Evolutionary conservation across 768 basidiomycete species (phyloP), one percentile per base, ranked within the genome.

Genomic region (Lactarius quietus): DNA sequence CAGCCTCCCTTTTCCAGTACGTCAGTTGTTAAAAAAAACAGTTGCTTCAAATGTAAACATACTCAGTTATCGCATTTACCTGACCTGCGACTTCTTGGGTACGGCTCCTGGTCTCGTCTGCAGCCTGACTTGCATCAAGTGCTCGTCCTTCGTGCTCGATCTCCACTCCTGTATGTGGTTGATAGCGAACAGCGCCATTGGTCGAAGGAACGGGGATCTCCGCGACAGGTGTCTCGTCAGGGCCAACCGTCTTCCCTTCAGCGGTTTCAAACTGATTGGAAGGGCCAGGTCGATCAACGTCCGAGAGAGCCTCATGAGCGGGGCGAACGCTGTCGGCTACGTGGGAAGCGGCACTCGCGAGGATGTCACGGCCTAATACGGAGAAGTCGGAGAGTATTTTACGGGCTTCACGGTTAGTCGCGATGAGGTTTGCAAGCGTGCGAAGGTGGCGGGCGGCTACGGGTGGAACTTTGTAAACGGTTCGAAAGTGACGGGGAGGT

Each of bases 381-480:
- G 85, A 83, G 68, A 90, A 87, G 75, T 94, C 92, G 2, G 86
- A 83, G 59, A 95, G 76, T 33, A 97, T 86, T 74, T 97, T 96
- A 71, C 94, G 89, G 35, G 91, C 89, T 78, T 96, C 92, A 0
- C 91, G 89, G 78, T 99, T 99, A 73, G 95, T 96, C 67, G 94
- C 81, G 72, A 98, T 81, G 71, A 98, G 88, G 51, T 85, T 84
- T 65, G 92, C 80, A 55, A 99, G 84, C 0, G 94, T 95, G 69
- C 95, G 92, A 18, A 98, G 84, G 76, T 98, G 93, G 62, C 83
- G 82, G 54, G 90, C 84, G 26, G 93, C 93, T 90, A 43, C 10
- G 3, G 23, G 17, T 28, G 10, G 10, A 1, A n/a, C 28, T 23
- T 26, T 26, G 28, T 57, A 29, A 64, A 23, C 5, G 35, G 20